Base-by-base conservation (phyloP, 352 stramenopile species). In the Globisporangium acanthophoron region DNA sequence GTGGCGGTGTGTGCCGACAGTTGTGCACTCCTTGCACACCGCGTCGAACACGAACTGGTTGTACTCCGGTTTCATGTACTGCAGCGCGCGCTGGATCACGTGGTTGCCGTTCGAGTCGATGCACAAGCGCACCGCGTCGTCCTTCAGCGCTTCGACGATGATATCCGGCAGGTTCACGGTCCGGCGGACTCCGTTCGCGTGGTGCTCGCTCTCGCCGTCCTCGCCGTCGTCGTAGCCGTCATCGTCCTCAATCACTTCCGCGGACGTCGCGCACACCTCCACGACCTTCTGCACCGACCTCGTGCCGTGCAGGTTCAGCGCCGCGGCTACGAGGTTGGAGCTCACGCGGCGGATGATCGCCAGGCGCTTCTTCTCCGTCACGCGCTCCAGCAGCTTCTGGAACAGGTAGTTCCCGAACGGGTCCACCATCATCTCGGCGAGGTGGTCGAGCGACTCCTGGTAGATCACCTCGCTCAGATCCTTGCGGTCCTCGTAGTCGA, bases 391-490 rank as follows among this genome's bases (percentile, higher is more conserved):
- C 35, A 99, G 92, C 73, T 99, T 99, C 75, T 99, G 97, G 70
- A 99, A 99, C 13, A 99, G 71, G 61, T 99, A 99, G 69, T 99
- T 99, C 7, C 97, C 97, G 71, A 99, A 99, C 6, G 96, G 96
- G 70, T 99, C 96, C n/a, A 98, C 93, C 96, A 99, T 99, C 69
- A 98, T 96, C 67, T 98, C 94, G 12, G 89, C 88, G 74, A 98
- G 88, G 65, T 98, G 96, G 31, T 96, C 85, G 8, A 98, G 76
- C n/a, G 96, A 96, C 74, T 99, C 96, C n/a, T 94, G 83, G 54
- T 98, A 96, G 64, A 99, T 99, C 56, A 98, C 76, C 24, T 94
- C 92, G 21, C 95, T 95, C 59, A 97, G 72, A 58, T 92, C 80
- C 5, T 83, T 67, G 20, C 93, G 93, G 61, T 97, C 92, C 61